Evolutionary conservation across 768 basidiomycete species (phyloP), one percentile per base, ranked within the genome.

Genomic region (Boletus subcaerulescens): DNA sequence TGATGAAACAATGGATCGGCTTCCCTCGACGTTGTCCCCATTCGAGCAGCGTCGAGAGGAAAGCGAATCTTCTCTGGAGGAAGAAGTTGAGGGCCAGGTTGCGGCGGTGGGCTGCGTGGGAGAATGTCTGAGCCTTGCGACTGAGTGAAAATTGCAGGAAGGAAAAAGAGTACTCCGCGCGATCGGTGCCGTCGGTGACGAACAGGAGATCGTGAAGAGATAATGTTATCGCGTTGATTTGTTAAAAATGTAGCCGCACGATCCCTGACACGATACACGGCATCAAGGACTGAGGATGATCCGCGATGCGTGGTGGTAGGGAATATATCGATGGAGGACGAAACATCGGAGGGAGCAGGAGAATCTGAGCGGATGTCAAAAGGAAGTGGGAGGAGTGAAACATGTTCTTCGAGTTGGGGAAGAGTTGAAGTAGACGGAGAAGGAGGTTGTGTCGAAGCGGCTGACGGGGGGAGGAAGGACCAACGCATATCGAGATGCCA

Each of bases 71-170:
- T 85, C 60, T 85, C 84, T 14, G 76, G 72, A 5, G 77, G 71
- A 26, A 61, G 71, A 26, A 61, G 43, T 17, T 59, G 61, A 42
- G 51, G 61, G 32, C 26, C 53, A 44, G 67, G 59, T 42, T 60
- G 71, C 1, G 71, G 69, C 8, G 69, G 69, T 1, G 72, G 71
- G 20, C 67, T 72, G 18, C 69, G 69, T 50, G 62, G 62, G 50
- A 60, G 45, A 26, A 69, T 50, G 53, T 75, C 72, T 29, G 66
- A 53, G 45, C 58, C 62, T 42, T 68, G 70, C 14, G 72, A 67
- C 11, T 82, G 76, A 4, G 87, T 78, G 67, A 91, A 87, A 61
- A 90, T 85, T 33, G 89, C 87, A 20, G 91, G 91, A 47, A 93
- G 78, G 77, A 91, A 91, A 73, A 89, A 91, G 46, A 91, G 71